These are phyloP conservation scores for Lactarius deliciosus DNA, from an alignment of 768 basidiomycete genomes.

Conservation along the genomic window DNA sequence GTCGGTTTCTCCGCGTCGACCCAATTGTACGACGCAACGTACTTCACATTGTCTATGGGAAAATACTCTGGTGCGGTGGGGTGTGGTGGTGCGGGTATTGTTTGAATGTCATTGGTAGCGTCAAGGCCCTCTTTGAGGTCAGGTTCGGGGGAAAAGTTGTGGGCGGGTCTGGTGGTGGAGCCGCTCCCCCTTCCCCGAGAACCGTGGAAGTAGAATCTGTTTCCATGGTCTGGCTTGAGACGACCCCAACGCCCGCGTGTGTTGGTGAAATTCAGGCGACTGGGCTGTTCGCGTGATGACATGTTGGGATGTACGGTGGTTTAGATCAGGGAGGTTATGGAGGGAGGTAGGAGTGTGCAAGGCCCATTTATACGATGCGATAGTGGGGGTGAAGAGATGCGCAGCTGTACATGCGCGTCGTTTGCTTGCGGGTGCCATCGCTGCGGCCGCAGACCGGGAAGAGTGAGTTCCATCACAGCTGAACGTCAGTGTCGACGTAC, in stretches of 20 bases:
- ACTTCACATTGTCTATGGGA: constrained; percentile 30
- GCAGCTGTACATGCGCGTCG: neutral
- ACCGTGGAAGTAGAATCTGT: constrained; percentile 7
- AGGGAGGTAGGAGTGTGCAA: too few relatives aligned
- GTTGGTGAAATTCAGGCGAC: neutral
- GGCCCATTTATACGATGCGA: too few relatives aligned
- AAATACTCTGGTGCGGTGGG: neutral
- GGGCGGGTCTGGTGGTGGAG: neutral
- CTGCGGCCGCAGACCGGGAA: neutral
- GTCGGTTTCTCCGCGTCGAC: constrained; percentile 29
- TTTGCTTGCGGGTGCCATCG: neutral
- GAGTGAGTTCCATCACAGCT: neutral
- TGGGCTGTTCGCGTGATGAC: neutral
- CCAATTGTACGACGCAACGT: constrained; percentile 39
- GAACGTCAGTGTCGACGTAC: too few relatives aligned
- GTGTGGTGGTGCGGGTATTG: neutral
- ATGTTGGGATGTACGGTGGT: too few relatives aligned
- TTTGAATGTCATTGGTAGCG: constrained; percentile 6
- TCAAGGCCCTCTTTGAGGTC: constrained; percentile 22
- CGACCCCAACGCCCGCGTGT: neutral
- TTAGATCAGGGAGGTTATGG: too few relatives aligned
- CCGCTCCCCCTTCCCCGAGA: neutral
- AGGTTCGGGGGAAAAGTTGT: neutral
- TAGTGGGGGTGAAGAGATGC: neutral
- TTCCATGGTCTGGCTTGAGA: constrained; percentile 8